Percentiles rank a stretch among this genome's conserved stretches.
These are phyloP conservation scores for Fistulinella staudtii DNA, from an alignment of 1,284 basidiomycete species.

Conservation along the genomic window DNA sequence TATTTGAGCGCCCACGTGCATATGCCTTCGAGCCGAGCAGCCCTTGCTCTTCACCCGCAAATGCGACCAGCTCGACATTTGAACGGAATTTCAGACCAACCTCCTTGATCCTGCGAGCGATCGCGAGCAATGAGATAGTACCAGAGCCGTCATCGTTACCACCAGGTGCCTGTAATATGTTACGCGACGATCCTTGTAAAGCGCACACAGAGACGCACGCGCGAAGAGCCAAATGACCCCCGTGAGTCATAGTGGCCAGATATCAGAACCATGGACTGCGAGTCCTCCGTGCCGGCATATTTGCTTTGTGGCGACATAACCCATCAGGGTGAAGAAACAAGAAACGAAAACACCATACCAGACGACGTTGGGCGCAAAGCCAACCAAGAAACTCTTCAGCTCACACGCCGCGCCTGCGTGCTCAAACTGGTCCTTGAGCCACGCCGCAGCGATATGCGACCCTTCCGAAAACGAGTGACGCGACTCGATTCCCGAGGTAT, in stretches of 20 bases:
- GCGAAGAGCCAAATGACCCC: slow-evolving; percentile 69
- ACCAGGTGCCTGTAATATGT: slow-evolving; percentile 40
- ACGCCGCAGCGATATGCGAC: slow-evolving; percentile 64
- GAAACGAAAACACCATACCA: slow-evolving; percentile 46
- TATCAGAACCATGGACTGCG: slow-evolving; percentile 61
- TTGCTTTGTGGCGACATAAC: slow-evolving; percentile 38
- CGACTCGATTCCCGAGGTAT: slow-evolving; percentile 57
- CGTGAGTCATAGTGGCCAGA: slow-evolving; percentile 85
- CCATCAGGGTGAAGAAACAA: not conserved
- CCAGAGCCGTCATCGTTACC: slow-evolving; percentile 82
- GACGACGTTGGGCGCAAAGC: slow-evolving; percentile 81
- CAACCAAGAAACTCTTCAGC: slow-evolving; percentile 58
- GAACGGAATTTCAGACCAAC: slow-evolving; percentile 60
- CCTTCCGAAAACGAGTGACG: slow-evolving; percentile 77
- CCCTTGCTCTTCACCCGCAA: slow-evolving; percentile 74
- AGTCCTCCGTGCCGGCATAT: slow-evolving; percentile 42
- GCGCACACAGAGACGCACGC: slow-evolving; percentile 14
- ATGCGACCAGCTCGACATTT: slow-evolving; percentile 66
- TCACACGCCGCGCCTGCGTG: slow-evolving; percentile 69
- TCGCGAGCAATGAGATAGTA: slow-evolving; percentile 69
- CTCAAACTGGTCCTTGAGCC: slow-evolving; percentile 72
- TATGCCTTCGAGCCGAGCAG: slow-evolving; percentile 64
- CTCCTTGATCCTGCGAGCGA: slow-evolving; percentile 66
- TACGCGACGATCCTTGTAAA: too few relatives aligned
- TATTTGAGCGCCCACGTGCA: slow-evolving; percentile 50